These are phyloP conservation scores for Tetrahymena thermophila DNA, from an alignment of 73 alveolate genomes.

Conservation along the genomic window DNA sequence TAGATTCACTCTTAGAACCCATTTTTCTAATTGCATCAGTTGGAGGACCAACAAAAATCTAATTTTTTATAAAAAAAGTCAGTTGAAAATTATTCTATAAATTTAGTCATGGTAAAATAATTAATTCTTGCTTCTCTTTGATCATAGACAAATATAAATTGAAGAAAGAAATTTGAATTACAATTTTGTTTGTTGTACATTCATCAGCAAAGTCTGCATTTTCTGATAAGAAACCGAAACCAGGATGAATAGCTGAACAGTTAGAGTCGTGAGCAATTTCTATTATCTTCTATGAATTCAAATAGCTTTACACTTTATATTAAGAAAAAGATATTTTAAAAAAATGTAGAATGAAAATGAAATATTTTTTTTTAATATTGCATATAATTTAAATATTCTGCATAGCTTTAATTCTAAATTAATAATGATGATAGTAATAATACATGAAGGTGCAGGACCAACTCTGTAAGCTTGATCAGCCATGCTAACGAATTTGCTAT, in stretches of 20 bases:
- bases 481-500: conserved; percentile 75
- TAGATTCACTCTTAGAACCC: conserved; percentile 81
- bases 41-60: conserved; percentile 70
- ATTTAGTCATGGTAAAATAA: too few relatives aligned
- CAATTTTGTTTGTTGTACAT: conserved; percentile 58
- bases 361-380: not conserved
- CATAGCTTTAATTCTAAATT: not conserved
- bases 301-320: conserved; percentile 46
- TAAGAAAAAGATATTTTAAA: not conserved
- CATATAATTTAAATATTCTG: not conserved
- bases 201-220: conserved; percentile 83
- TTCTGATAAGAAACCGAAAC: conserved; percentile 92
- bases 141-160: too few relatives aligned
- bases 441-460: conserved; percentile 70
- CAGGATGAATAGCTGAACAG: conserved; percentile 92
- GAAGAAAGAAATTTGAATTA: not conserved
- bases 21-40: conserved; percentile 64
- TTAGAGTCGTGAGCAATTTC: conserved; percentile 69
- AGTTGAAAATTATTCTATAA: not conserved
- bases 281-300: conserved; percentile 53
- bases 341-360: not conserved
- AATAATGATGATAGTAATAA: not conserved
- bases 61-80: not conserved
- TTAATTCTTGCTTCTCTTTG: too few relatives aligned
- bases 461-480: conserved; percentile 85